A percentile compares a stretch with the other conserved stretches of the same genome.
phyloP scores from a whole-genome alignment of 2,329 filamentous ascomycete genomes.

The Arthroderma uncinatum region DNA sequence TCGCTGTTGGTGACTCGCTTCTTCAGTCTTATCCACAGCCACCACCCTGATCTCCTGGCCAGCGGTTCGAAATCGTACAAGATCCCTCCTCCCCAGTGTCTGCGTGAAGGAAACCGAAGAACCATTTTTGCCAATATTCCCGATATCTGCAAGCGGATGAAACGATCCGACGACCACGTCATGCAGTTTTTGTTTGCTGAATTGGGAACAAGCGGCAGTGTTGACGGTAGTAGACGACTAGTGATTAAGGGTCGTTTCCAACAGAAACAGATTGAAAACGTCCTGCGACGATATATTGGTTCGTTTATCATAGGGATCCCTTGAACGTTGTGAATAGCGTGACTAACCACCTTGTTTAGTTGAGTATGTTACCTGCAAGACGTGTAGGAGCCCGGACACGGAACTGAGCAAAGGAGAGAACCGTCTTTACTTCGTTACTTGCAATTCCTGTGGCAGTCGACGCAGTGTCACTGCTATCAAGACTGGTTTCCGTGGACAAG shows the following conservation, averaged over 20 bases:
- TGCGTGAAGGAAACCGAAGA: constrained; percentile 99
- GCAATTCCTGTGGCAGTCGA: constrained; percentile 74
- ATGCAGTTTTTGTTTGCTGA: constrained; percentile 96
- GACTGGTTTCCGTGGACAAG: constrained; percentile 98
- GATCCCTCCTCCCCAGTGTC: constrained; percentile 95
- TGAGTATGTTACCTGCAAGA: constrained; percentile 99
- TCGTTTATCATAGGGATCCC: constrained; percentile 30
- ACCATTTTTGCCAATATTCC: constrained; percentile 99
- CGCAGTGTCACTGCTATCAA: constrained; percentile 96
- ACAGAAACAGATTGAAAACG: constrained; percentile 98
- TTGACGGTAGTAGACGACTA: constrained; percentile 81
- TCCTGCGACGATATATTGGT: constrained; percentile 90
- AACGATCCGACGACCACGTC: constrained; percentile 94
- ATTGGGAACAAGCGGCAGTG: constrained; percentile 91
- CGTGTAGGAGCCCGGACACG: constrained; percentile 86
- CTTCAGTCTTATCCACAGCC: constrained; percentile 86
- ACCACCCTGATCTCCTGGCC: constrained; percentile 90
- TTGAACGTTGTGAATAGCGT: background rate
- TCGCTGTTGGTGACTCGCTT: constrained; percentile 77
- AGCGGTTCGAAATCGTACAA: constrained; percentile 92
- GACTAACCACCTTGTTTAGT: constrained; percentile 39
- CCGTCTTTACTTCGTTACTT: constrained; percentile 96
- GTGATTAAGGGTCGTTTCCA: constrained; percentile 99
- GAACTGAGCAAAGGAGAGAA: constrained; percentile 98
- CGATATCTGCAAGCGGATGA: constrained; percentile 99